These are phyloP conservation scores for Verruconis gallopava DNA, from an alignment of 2,329 filamentous ascomycete species.

Conservation along the genomic window DNA sequence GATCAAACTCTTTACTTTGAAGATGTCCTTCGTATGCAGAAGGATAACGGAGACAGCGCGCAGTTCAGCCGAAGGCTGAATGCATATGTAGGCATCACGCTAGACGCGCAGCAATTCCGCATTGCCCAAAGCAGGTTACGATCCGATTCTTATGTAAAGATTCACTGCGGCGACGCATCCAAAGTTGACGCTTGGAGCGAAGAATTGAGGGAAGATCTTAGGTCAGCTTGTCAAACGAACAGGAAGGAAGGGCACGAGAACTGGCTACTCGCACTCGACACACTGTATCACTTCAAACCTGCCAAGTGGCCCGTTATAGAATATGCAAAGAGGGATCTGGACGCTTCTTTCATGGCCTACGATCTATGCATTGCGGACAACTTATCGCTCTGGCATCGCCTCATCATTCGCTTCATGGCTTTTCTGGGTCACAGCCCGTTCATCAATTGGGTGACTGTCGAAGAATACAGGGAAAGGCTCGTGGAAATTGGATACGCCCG, in stretches of 20 bases:
- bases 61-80: conserved; percentile 16
- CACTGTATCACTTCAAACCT: conserved; percentile 44
- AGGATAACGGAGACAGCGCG: not conserved
- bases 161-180: conserved; percentile 40
- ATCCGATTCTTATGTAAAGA: conserved; percentile 16
- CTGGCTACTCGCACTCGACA: conserved; percentile 45
- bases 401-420: conserved; percentile 32
- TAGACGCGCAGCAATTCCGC: conserved; percentile 34
- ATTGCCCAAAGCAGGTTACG: conserved; percentile 17
- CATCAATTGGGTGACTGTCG: conserved; percentile 35
- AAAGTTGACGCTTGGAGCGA: conserved; percentile 31
- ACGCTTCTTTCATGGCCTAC: conserved; percentile 42
- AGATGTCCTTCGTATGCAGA: not conserved
- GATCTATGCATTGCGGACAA: conserved; percentile 32
- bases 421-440: conserved; percentile 36
- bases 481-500: conserved; percentile 35
- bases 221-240: not conserved
- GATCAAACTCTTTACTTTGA: conserved; percentile 40
- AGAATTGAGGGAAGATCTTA: conserved; percentile 15
- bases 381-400: conserved; percentile 13
- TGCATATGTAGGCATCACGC: conserved; percentile 40
- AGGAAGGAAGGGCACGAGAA: conserved; percentile 15
- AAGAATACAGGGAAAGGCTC: conserved; percentile 34
- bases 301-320: conserved; percentile 36
- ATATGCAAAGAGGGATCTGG: conserved; percentile 28